Evolutionary conservation across 306 rosid genomes (phyloP).

Genomic region (Prunus fruticosa): DNA sequence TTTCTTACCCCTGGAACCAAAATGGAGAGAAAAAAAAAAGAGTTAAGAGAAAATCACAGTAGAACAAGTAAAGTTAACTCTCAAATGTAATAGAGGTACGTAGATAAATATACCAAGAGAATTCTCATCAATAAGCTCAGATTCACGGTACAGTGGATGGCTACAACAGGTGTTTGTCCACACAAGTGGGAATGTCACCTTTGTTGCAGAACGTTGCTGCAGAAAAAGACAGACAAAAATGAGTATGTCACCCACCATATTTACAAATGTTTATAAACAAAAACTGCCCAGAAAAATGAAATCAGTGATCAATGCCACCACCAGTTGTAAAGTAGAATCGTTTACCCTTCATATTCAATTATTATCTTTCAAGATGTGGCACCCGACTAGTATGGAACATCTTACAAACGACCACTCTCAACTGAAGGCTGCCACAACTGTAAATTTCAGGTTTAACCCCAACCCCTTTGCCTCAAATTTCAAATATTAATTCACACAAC

Average conservation of each 20-base stretch:
- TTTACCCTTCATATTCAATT: background rate
- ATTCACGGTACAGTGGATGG: conserved; percentile 94
- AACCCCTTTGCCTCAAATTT: background rate
- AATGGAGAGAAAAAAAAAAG: background rate
- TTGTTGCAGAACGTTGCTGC: conserved; percentile 96
- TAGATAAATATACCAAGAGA: conserved; percentile 56
- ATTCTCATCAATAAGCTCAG: conserved; percentile 81
- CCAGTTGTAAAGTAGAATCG: background rate
- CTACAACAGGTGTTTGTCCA: conserved; percentile 99
- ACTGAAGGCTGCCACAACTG: background rate
- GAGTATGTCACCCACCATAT: conserved; percentile 13
- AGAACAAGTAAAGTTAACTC: conserved; percentile 12
- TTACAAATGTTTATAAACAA: conserved; percentile 2
- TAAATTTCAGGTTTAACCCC: background rate
- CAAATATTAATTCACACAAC: background rate
- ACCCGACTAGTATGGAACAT: background rate
- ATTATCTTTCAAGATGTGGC: background rate
- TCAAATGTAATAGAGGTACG: background rate
- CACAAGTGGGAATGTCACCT: conserved; percentile 97
- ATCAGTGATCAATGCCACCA: background rate
- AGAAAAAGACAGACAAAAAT: conserved; percentile 13
- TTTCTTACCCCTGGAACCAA: conserved; percentile 71
- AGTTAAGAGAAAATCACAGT: background rate
- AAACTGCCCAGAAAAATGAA: background rate
- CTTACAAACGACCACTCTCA: background rate